These are phyloP conservation scores for Hemileia vastatrix DNA, from an alignment of 1,284 basidiomycete genomes.

Conservation along the genomic window DNA sequence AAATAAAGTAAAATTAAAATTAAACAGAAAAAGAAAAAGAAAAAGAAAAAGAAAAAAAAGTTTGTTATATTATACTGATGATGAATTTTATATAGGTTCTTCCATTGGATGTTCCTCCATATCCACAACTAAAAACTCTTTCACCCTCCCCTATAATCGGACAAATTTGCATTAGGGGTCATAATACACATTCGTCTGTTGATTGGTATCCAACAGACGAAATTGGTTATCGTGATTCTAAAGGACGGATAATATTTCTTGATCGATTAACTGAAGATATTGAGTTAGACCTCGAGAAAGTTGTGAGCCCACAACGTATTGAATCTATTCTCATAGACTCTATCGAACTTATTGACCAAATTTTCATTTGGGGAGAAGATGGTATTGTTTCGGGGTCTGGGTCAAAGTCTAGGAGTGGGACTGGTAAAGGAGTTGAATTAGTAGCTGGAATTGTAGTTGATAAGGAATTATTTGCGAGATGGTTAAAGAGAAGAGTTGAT, in stretches of 20 bases:
- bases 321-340: constrained; percentile 1
- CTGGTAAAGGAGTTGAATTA: no score
- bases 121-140: background rate
- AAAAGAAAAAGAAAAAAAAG: background rate
- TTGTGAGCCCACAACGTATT: constrained; percentile 2
- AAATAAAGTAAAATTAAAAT: background rate
- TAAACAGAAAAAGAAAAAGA: background rate
- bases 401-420: no score
- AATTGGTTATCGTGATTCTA: constrained; percentile 7
- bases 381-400: no score
- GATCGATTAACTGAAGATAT: constrained; percentile 11
- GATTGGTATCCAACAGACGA: constrained; percentile 18
- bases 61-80: background rate
- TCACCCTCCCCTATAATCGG: background rate
- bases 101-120: background rate
- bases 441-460: no score
- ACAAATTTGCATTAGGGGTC: constrained; percentile 8
- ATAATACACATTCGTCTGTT: constrained; percentile 2
- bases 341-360: constrained; percentile 3
- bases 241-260: constrained; percentile 1
- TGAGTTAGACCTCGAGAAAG: background rate
- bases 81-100: background rate
- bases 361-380: no score
- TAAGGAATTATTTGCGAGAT: no score
- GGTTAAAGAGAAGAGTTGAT: no score